Percentiles rank a stretch among this genome's conserved stretches.
These are phyloP conservation scores for Elongisporangium senticosum DNA, from an alignment of 352 stramenopile species.

Conservation along the genomic window DNA sequence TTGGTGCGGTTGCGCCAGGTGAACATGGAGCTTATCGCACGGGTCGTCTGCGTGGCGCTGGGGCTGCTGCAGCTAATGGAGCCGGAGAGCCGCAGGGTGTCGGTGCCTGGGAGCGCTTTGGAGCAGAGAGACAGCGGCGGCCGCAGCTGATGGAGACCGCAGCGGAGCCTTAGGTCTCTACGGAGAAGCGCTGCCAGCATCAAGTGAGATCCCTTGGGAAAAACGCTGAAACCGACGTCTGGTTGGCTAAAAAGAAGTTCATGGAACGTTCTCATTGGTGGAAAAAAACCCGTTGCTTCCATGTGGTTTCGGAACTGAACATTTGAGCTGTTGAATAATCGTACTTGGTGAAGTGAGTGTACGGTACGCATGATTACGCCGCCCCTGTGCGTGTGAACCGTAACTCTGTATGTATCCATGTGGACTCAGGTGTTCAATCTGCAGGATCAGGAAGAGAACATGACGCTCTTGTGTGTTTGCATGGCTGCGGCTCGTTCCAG, in stretches of 20 bases:
- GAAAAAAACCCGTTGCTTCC: not conserved
- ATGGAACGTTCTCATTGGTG: not conserved
- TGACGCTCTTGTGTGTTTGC: no score
- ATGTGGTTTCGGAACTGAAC: not conserved
- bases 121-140: not conserved
- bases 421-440: not conserved
- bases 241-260: not conserved
- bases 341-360: not conserved
- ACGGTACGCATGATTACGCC: not conserved
- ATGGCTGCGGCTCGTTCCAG: no score
- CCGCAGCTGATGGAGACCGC: not conserved
- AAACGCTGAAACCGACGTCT: not conserved
- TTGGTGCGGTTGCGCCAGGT: conserved; percentile 9
- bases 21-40: not conserved
- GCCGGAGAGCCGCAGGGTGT: not conserved
- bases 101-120: not conserved
- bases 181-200: not conserved
- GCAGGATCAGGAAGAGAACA: no score
- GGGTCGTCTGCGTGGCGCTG: not conserved
- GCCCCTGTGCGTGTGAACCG: not conserved
- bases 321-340: not conserved
- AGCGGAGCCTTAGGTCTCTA: not conserved
- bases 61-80: not conserved
- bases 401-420: not conserved
- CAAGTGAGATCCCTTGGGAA: not conserved